These are phyloP conservation scores for Closterium sp. DNA, from an alignment of 139 green algal genomes.

Conservation along the genomic window DNA sequence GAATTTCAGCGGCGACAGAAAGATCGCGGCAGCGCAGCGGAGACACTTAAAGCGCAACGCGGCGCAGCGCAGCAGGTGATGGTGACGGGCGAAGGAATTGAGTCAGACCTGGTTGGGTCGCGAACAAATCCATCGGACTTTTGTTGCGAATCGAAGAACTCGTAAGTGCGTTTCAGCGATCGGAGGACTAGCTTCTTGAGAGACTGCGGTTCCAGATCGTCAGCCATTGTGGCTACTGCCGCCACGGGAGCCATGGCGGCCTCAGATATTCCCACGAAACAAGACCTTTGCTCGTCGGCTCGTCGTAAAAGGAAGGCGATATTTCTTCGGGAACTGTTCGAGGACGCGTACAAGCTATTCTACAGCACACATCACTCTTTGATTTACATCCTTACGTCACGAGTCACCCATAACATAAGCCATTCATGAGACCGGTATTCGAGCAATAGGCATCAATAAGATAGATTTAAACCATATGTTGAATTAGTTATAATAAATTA, in stretches of 20 bases:
- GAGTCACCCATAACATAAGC: too few species aligned
- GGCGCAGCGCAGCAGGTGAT: too few species aligned
- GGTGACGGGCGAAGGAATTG: neutral
- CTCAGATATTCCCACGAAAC: neutral
- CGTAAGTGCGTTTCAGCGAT: constrained; percentile 78
- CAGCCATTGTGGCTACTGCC: constrained; percentile 11
- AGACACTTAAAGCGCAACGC: neutral
- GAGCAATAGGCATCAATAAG: too few species aligned
- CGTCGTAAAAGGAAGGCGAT: too few species aligned
- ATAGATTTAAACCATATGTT: too few species aligned
- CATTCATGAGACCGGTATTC: too few species aligned
- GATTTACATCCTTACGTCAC: too few species aligned
- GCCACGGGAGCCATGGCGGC: neutral
- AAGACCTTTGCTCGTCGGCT: neutral
- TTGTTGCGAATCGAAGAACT: constrained; percentile 72
- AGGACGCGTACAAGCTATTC: too few species aligned
- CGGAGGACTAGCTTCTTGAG: constrained; percentile 74
- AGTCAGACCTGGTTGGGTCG: neutral
- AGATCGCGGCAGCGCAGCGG: neutral
- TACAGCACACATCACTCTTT: too few species aligned
- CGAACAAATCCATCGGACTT: neutral
- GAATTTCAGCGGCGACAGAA: neutral
- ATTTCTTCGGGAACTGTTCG: too few species aligned
- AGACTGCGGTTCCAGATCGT: constrained; percentile 68
- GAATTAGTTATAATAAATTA: too few species aligned